A percentile compares a stretch with the other conserved stretches of the same genome.
These are phyloP conservation scores for Phytophthora brassicae DNA, from an alignment of 352 stramenopile genomes.

Conservation along the genomic window DNA sequence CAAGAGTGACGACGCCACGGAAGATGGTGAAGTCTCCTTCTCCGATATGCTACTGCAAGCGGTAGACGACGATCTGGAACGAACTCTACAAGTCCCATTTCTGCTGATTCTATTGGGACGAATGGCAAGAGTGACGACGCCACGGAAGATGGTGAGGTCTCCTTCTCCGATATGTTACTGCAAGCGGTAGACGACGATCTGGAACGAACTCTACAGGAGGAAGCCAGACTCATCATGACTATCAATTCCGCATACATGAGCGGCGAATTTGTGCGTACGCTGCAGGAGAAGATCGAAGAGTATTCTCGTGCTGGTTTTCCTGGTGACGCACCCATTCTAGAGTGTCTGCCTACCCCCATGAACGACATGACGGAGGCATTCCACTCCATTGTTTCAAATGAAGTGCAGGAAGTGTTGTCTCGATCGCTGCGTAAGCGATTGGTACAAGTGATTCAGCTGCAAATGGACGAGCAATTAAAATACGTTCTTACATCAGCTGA, in stretches of 20 bases:
- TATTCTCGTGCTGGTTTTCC: conserved; percentile 53
- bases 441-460: conserved; percentile 40
- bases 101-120: no score
- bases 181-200: conserved; percentile 82
- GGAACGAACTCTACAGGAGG: conserved; percentile 53
- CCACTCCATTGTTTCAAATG: conserved; percentile 68
- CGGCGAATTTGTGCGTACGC: conserved; percentile 62
- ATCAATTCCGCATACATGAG: conserved; percentile 87
- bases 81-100: conserved; percentile 50
- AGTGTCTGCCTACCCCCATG: conserved; percentile 76
- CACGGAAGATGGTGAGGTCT: conserved; percentile 39
- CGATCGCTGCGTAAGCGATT: conserved; percentile 49
- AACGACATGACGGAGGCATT: conserved; percentile 72
- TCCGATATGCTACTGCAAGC: conserved; percentile 78
- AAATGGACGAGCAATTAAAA: conserved; percentile 54
- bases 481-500: conserved; percentile 67
- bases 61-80: conserved; percentile 76
- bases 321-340: conserved; percentile 54
- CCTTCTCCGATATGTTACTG: conserved; percentile 81
- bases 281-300: conserved; percentile 64
- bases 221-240: conserved; percentile 86
- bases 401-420: conserved; percentile 66
- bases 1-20: conserved; percentile 15
- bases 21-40: conserved; percentile 55
- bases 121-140: conserved; percentile 7